Base-by-base conservation (phyloP, 352 stramenopile genomes). In the Plasmopara viticola region DNA sequence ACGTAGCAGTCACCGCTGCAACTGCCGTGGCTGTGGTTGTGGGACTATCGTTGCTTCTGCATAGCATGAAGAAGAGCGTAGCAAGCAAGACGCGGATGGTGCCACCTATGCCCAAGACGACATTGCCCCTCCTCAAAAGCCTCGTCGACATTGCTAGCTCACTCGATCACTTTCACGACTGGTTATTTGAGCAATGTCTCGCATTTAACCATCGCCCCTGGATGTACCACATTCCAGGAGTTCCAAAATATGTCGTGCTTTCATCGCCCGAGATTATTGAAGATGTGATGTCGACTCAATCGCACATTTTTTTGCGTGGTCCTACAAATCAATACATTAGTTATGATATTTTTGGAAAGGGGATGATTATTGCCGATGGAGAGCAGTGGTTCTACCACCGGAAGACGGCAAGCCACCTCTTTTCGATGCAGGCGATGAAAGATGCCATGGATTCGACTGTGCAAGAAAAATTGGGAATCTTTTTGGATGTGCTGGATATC, bases 391-490 rank as follows among this genome's bases (percentile, higher is more conserved):
- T 64, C 20, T 60, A 71, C 38, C 82, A 93, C 42, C 75, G 82
- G 37, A 90, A 90, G 51, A 84, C 63, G 0, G 82, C 86, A 51
- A 94, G 79, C 54, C 87, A 95, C 53, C 78, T 96, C 2, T 92
- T 94, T 38, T 84, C 74, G 13, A 74, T 72, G 53, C 54, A 73
- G 28, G 72, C 66, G 64, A 69, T 80, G 48, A 67, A 65, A 39
- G 62, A 74, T 28, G 59, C 66, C 17, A 80, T 80, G 72, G 58
- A 73, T 31, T 42, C 58, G 0, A 63, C 64, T 0, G 70, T 79
- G 5, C 38, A 51, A 7, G 56, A 74, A 34, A 64, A 78, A 20
- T 43, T 64, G 0, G 17, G 33, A 0, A 43, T 69, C n/a, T 64
- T 83, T 5, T 55, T 66, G 48, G 56, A 62, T 12, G 46, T 68